These are phyloP conservation scores for Zygosaccharomyces kombuchaensis DNA, from an alignment of 805 yeast genomes.

Conservation along the genomic window DNA sequence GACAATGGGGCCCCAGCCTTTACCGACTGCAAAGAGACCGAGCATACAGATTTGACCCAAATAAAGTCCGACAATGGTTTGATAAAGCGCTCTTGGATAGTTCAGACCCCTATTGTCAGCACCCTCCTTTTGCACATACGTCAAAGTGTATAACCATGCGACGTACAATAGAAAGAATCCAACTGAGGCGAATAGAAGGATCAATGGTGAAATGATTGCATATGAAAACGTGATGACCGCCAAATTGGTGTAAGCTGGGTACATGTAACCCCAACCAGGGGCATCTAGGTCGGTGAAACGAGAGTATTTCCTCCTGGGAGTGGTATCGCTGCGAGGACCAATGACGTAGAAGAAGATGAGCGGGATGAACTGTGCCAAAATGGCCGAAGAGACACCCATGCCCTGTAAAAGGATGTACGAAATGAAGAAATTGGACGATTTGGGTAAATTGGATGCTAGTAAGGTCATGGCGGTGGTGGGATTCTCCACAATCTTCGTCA, in stretches of 20 bases:
- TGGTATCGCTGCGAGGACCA: conserved; percentile 53
- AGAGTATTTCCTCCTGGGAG: conserved; percentile 63
- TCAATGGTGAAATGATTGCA: conserved; percentile 75
- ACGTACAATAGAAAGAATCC: conserved; percentile 71
- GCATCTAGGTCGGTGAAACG: conserved; percentile 53
- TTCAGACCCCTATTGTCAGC: conserved; percentile 75
- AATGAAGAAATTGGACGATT: conserved; percentile 67
- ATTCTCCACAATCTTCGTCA: conserved; percentile 52
- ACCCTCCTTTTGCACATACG: conserved; percentile 63
- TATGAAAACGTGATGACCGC: conserved; percentile 66
- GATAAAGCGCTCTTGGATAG: conserved; percentile 86
- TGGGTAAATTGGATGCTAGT: conserved; percentile 66
- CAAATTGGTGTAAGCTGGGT: conserved; percentile 71
- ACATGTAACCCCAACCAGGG: conserved; percentile 68
- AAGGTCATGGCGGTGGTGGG: conserved; percentile 56
- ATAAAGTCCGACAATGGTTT: conserved; percentile 83
- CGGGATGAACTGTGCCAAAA: conserved; percentile 57
- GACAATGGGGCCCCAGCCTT: conserved; percentile 92
- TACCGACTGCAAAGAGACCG: conserved; percentile 84
- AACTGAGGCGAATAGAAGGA: conserved; percentile 64
- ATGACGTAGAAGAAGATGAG: conserved; percentile 56
- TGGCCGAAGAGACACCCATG: conserved; percentile 58
- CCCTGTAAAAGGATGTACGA: conserved; percentile 69
- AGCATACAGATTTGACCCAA: conserved; percentile 81
- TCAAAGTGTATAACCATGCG: conserved; percentile 72